Conservation (phyloP, 495 filamentous ascomycete genomes). For the Penicillium subrubescens region DNA sequence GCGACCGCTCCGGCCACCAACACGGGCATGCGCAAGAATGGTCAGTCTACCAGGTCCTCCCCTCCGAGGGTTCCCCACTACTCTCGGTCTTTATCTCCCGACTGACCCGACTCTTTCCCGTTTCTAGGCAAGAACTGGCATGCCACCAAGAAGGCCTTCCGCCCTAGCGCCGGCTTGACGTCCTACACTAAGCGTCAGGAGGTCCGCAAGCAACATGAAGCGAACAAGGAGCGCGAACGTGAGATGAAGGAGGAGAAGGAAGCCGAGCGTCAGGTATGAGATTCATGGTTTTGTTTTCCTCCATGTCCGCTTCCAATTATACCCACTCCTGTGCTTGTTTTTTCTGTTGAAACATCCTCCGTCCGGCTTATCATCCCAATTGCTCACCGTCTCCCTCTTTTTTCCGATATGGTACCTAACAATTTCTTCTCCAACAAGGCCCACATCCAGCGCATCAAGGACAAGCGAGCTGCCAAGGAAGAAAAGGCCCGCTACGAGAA, state of each 20-base stretch:
- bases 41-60: conserved; percentile 22
- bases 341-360: no score
- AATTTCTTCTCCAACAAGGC: conserved; percentile 46
- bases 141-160: conserved; percentile 77
- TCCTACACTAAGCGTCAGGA: conserved; percentile 76
- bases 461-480: conserved; percentile 80
- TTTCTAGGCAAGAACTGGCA: conserved; percentile 92
- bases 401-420: neutral
- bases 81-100: conserved; percentile 18
- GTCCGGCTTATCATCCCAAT: neutral
- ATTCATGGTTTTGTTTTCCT: neutral
- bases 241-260: conserved; percentile 97
- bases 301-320: neutral
- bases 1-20: conserved; percentile 33
- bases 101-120: conserved; percentile 21
- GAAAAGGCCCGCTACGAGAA: conserved; percentile 93
- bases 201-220: conserved; percentile 62
- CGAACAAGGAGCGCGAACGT: conserved; percentile 84
- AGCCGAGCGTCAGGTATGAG: conserved; percentile 72
- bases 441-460: conserved; percentile 76
- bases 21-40: conserved; percentile 52
- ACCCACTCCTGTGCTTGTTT: neutral
- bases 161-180: conserved; percentile 72
- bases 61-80: conserved; percentile 8
- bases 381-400: neutral